These are phyloP conservation scores for Apiospora saccharicola DNA, from an alignment of 2,329 filamentous ascomycete species.

Conservation along the genomic window DNA sequence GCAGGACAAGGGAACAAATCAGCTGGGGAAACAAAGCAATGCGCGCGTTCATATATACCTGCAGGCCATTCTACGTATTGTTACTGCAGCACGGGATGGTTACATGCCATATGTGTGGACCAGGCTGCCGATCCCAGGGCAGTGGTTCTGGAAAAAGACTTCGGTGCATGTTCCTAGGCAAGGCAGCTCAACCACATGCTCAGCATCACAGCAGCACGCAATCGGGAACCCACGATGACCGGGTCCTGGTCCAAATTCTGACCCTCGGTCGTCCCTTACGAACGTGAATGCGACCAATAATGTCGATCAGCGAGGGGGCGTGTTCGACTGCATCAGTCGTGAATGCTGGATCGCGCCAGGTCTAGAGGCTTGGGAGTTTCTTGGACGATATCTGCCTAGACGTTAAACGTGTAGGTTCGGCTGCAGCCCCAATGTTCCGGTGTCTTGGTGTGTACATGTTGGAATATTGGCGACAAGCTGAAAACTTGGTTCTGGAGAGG, in stretches of 20 bases:
- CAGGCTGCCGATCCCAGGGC: constrained; percentile 4
- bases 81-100: not conserved
- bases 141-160: not conserved
- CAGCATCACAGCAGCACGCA: not conserved
- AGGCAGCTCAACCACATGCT: too few relatives aligned
- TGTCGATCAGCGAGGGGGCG: not conserved
- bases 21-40: not conserved
- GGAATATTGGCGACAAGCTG: not conserved
- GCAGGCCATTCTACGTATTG: not conserved
- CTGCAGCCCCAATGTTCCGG: not conserved
- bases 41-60: not conserved
- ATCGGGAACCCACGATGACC: not conserved
- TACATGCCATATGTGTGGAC: not conserved
- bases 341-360: not conserved
- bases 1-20: not conserved
- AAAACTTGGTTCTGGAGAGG: not conserved
- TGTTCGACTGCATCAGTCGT: not conserved
- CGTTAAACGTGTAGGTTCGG: not conserved
- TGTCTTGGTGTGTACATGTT: not conserved
- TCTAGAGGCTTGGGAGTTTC: constrained; percentile 7
- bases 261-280: not conserved
- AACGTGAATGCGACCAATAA: not conserved
- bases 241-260: not conserved
- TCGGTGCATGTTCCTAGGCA: not conserved
- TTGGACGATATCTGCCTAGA: constrained; percentile 19